Evolutionary conservation across 108 stramenopile genomes (phyloP), one percentile per base, ranked within the genome.

Genomic region (Pelagomonas calceolata): DNA sequence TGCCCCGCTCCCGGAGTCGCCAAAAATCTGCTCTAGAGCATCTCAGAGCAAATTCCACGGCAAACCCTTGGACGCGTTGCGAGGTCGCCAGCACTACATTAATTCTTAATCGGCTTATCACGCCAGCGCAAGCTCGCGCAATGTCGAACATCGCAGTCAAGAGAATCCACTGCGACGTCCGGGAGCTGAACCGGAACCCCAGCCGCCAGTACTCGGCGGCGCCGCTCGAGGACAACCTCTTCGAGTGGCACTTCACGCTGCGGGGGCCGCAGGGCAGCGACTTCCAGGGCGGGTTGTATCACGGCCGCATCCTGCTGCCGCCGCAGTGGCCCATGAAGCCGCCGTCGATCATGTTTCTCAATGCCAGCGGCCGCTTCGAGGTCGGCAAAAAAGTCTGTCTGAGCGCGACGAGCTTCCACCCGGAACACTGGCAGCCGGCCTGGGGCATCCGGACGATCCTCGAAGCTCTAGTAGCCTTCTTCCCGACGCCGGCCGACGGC

Each of bases 381-480:
- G 89, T 89, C 21, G 87, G 90, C 68, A 90, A 82, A 9, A 99
- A 99, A 81, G 86, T 99, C 44, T 99, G 98, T 78, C 77, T 99
- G 26, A 88, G 86, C 35, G 96, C 97, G 71, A 87, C 89, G 30
- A 92, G 95, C 21, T 91, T 87, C 73, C 98, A 99, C 85, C 95
- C 95, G 0, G 98, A 99, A 83, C 77, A 94, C 73, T 99, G 98
- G 98, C 94, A 93, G 80, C 82, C 84, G 29, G 80, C 82, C 0
- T 95, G 95, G 95, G 94, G 94, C 26, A 89, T 99, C 66, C 91
- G 98, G 34, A 78, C 94, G 7, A 99, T 99, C 64, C 81, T 99
- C 37, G 96, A 97, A 76, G 98, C 98, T 15, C 76, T 99, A 26
- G 96, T 97, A 64, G 86, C 85, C 76, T 99, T 99, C 70, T 72